Percentiles rank a stretch among this genome's conserved stretches.
phyloP scores from a whole-genome alignment of 257 asterid species.

The Solanum pinnatisectum region DNA sequence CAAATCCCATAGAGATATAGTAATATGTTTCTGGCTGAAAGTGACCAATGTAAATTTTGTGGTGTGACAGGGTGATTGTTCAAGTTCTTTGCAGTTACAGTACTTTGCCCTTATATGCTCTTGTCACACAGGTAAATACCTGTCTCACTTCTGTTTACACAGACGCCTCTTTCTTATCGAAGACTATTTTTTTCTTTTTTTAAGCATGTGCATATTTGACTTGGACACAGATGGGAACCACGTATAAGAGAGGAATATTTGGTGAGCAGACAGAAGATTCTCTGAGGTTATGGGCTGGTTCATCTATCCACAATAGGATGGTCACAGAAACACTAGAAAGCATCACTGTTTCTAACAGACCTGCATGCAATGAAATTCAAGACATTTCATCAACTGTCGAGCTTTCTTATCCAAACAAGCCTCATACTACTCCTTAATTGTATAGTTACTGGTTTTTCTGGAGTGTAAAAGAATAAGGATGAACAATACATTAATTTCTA shows the following conservation, averaged over 20 bases:
- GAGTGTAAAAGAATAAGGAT: not conserved
- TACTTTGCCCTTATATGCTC: constrained; percentile 48
- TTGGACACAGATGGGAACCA: constrained; percentile 64
- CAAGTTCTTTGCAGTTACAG: constrained; percentile 55
- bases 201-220: not conserved
- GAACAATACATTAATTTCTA: not conserved
- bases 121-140: constrained; percentile 43
- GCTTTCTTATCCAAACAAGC: constrained; percentile 19
- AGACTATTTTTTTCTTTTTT: not conserved
- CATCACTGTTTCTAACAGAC: constrained; percentile 18
- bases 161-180: not conserved
- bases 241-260: constrained; percentile 53
- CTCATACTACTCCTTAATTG: constrained; percentile 3
- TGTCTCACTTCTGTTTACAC: not conserved
- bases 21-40: not conserved
- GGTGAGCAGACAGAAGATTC: constrained; percentile 3
- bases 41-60: not conserved
- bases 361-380: constrained; percentile 6
- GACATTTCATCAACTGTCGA: constrained; percentile 23
- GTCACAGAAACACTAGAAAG: constrained; percentile 17
- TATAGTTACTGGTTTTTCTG: not conserved
- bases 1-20: not conserved
- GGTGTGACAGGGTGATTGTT: constrained; percentile 30
- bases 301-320: constrained; percentile 1
- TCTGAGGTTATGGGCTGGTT: constrained; percentile 29